Percentiles rank a stretch among this genome's conserved stretches.
Conservation (phyloP, 345 rosid species). For the Excoecaria cochinchinensis region DNA sequence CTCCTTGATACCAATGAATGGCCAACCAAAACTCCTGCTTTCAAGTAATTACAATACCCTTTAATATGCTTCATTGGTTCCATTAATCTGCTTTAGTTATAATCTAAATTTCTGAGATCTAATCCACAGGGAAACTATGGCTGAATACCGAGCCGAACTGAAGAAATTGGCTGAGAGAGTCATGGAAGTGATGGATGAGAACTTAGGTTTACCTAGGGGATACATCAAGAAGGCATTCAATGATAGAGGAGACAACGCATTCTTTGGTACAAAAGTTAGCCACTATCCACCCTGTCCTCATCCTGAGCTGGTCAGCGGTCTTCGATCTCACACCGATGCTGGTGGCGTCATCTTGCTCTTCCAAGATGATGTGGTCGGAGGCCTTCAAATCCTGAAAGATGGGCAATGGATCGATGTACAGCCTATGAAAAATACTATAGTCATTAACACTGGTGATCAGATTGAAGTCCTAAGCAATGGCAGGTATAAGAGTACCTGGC, state of each 20-base stretch:
- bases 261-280: conserved; percentile 82
- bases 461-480: conserved; percentile 90
- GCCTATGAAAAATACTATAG: conserved; percentile 60
- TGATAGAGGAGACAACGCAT: conserved; percentile 47
- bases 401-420: conserved; percentile 86
- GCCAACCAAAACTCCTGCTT: conserved; percentile 54
- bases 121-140: conserved; percentile 65
- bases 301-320: conserved; percentile 67
- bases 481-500: conserved; percentile 86
- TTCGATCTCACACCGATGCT: conserved; percentile 91
- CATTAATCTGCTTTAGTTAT: not conserved
- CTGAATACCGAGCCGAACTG: conserved; percentile 65
- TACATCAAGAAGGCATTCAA: conserved; percentile 63
- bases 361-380: conserved; percentile 78
- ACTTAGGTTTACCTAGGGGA: conserved; percentile 60
- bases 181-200: conserved; percentile 89
- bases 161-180: conserved; percentile 65
- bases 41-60: conserved; percentile 44
- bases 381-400: conserved; percentile 83
- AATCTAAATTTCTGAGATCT: not conserved
- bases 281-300: conserved; percentile 95
- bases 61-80: no score
- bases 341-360: conserved; percentile 86
- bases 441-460: conserved; percentile 92
- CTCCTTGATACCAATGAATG: conserved; percentile 63